Evolutionary conservation across 768 basidiomycete species (phyloP).

Genomic region (Suillus placidus): DNA sequence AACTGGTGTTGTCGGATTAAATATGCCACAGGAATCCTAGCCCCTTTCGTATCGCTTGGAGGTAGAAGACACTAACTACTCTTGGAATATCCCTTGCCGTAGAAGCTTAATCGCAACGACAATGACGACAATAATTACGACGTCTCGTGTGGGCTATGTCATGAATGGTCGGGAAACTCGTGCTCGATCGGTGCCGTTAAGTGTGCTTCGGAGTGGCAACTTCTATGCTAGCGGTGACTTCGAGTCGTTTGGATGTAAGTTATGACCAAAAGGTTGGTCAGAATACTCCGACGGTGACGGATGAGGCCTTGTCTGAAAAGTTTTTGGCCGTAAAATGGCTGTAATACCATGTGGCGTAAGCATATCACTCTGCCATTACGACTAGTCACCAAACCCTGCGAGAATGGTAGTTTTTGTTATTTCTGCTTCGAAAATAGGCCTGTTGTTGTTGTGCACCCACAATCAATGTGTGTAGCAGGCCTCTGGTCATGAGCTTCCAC

Average conservation of each 20-base stretch:
- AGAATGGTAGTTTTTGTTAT: background rate
- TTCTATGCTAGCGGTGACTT: background rate
- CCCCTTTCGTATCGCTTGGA: background rate
- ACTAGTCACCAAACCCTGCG: background rate
- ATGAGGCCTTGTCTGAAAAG: background rate
- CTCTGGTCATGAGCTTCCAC: background rate
- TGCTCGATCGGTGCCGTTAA: background rate
- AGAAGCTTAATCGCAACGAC: background rate
- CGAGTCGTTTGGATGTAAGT: background rate
- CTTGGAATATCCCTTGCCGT: background rate
- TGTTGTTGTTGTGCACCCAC: background rate
- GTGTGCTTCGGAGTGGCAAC: background rate
- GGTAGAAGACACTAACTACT: background rate
- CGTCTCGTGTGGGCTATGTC: background rate
- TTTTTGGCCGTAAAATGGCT: background rate
- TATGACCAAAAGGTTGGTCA: background rate
- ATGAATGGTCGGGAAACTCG: background rate
- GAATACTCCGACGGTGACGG: background rate
- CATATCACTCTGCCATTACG: background rate
- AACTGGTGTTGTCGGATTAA: background rate
- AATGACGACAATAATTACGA: background rate
- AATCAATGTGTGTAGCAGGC: background rate
- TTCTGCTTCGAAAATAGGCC: background rate
- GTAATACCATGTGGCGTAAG: background rate
- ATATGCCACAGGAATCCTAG: background rate